Evolutionary conservation across 345 rosid genomes (phyloP).

Genomic region (Bruguiera parviflora): DNA sequence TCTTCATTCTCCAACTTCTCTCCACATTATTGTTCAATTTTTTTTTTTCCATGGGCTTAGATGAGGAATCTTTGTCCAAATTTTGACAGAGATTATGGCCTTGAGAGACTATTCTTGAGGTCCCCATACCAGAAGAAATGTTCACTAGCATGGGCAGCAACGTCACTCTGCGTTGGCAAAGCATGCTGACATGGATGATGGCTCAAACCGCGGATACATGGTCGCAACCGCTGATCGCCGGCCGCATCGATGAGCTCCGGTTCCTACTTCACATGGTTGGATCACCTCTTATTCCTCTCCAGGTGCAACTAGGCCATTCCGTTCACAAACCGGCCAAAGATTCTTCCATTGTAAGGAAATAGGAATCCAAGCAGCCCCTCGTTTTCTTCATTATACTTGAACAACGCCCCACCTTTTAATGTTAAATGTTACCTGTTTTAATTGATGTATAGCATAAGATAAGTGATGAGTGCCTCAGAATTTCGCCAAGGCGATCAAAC

Average conservation of each 20-base stretch:
- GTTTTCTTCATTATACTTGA: neutral
- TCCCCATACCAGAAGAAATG: constrained; percentile 95
- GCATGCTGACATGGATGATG: constrained; percentile 82
- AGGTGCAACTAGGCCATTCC: constrained; percentile 71
- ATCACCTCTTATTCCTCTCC: constrained; percentile 94
- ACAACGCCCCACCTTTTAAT: too few species aligned
- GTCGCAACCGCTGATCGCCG: constrained; percentile 67
- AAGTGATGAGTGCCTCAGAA: constrained; percentile 44
- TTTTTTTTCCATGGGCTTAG: neutral
- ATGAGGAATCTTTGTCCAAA: constrained; percentile 94
- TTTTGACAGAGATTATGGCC: constrained; percentile 76
- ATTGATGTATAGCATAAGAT: too few species aligned
- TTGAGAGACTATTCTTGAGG: constrained; percentile 96
- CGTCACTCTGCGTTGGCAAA: constrained; percentile 49
- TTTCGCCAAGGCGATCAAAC: constrained; percentile 54
- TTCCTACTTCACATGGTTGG: constrained; percentile 93
- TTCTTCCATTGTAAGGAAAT: constrained; percentile 55
- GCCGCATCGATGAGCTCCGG: constrained; percentile 73
- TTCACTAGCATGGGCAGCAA: constrained; percentile 70
- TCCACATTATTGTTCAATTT: neutral
- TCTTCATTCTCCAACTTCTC: neutral
- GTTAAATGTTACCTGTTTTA: too few species aligned
- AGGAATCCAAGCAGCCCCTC: neutral
- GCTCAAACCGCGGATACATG: constrained; percentile 81
- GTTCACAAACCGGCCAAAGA: constrained; percentile 71